Evolutionary conservation across 176 grass and related monocot genomes (phyloP), one percentile per base, ranked within the genome.

Genomic region (Eleusine indica): DNA sequence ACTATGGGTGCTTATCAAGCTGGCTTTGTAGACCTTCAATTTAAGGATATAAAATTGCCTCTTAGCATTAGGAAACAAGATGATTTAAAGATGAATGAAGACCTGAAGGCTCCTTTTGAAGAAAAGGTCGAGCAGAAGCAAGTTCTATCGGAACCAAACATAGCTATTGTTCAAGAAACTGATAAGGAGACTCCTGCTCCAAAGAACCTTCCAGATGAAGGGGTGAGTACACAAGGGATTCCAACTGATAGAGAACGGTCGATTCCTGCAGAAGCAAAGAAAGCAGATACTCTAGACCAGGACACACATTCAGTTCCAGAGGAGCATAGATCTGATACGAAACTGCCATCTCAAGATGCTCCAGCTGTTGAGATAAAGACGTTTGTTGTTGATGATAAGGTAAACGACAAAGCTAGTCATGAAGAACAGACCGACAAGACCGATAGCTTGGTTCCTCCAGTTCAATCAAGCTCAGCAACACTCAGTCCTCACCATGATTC

Each of bases 1-100:
- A 90, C 74, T 68, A 71, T 94, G 69, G 89, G 81, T 78, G 91
- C 93, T 78, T 90, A 96, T 84, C 86, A 94, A 83, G 32, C 75
- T 83, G 96, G 91, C 22, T 96, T 87, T 65, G 76, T 94, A 78
- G 83, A 94, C 66, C 63, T 88, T 84, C 70, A 78, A 83, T 64
- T 82, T 48, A 87, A 81, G 54, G 88, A 91, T 37, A 63, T 73
- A 67, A 89, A 87, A 74, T 79, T 85, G 32, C 76, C 89, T 69
- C 82, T 77, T 9, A 58, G 52, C 60, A 71, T 70, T 32, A 75
- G 44, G 62, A 73, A 82, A 10, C 44, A 89, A 85, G 74, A 86
- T 74, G 35, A 49, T 16, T 9, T 56, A 78, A 89, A 94, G 81
- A 72, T 57, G 51, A 43, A 80, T 57, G 86, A 92, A 82, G 84